Evolutionary conservation across 2,329 filamentous ascomycete genomes (phyloP).

Genomic region (Penicillium olsonii): DNA sequence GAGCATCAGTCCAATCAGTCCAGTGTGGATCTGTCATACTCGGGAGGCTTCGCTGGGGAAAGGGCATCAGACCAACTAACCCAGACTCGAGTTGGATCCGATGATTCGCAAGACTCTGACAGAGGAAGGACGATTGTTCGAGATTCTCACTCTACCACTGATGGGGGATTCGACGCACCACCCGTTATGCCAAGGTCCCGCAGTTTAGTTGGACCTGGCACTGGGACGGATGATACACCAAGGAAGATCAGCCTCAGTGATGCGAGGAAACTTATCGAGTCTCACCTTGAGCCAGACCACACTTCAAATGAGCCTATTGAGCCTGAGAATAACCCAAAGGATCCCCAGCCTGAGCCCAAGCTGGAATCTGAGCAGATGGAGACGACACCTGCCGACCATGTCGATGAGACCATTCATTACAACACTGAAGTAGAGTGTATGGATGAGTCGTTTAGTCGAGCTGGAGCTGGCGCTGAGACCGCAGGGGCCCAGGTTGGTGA

Average conservation of each 20-base stretch:
- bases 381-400: not conserved
- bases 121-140: constrained; percentile 2
- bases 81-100: not conserved
- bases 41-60: not conserved
- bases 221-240: not conserved
- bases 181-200: not conserved
- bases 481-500: not conserved
- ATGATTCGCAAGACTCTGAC: not conserved
- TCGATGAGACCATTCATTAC: not conserved
- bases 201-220: not conserved
- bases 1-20: not conserved
- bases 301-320: not conserved
- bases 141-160: not conserved
- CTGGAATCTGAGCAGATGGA: too few species aligned
- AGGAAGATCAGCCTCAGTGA: not conserved
- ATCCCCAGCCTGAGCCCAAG: not conserved
- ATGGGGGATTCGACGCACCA: constrained; percentile 2
- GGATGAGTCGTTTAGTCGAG: not conserved
- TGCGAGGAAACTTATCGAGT: not conserved
- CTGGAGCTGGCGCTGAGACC: not conserved
- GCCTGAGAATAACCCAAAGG: not conserved
- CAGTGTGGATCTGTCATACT: not conserved
- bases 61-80: not conserved
- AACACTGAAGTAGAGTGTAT: not conserved
- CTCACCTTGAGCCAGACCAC: not conserved